Percentiles rank a stretch among this genome's conserved stretches.
phyloP scores from a whole-genome alignment of 2,329 filamentous ascomycete genomes.

The Zalaria sp. region DNA sequence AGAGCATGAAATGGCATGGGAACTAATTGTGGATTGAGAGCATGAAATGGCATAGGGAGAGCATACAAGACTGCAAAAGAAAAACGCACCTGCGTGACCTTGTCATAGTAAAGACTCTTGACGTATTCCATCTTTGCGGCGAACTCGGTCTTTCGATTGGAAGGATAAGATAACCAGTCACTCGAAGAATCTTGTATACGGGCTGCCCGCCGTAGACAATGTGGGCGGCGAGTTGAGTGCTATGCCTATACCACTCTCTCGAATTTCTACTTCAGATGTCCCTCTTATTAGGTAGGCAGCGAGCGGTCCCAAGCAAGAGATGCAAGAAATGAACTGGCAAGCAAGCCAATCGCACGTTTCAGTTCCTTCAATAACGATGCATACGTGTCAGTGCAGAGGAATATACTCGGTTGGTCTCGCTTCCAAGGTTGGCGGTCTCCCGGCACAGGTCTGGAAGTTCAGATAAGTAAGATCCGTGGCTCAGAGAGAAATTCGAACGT shows the following conservation, averaged over 20 bases:
- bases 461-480: too few species aligned
- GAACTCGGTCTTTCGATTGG: background rate
- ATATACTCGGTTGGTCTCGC: too few species aligned
- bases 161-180: background rate
- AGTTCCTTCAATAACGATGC: too few species aligned
- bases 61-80: too few species aligned
- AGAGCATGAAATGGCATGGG: background rate
- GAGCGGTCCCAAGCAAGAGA: background rate
- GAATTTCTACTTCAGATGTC: background rate
- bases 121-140: slow-evolving; percentile 8
- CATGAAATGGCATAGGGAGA: background rate
- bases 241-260: background rate
- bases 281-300: background rate
- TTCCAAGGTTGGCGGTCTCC: too few species aligned
- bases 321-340: background rate
- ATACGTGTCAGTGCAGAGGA: too few species aligned
- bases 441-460: too few species aligned
- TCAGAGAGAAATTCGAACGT: too few species aligned
- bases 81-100: slow-evolving; percentile 13
- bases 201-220: background rate
- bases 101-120: slow-evolving; percentile 13
- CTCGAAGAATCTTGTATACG: background rate
- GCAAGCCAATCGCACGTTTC: too few species aligned
- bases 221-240: background rate
- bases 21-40: background rate